Evolutionary conservation across 768 basidiomycete genomes (phyloP).

Genomic region (Zangia roseola): DNA sequence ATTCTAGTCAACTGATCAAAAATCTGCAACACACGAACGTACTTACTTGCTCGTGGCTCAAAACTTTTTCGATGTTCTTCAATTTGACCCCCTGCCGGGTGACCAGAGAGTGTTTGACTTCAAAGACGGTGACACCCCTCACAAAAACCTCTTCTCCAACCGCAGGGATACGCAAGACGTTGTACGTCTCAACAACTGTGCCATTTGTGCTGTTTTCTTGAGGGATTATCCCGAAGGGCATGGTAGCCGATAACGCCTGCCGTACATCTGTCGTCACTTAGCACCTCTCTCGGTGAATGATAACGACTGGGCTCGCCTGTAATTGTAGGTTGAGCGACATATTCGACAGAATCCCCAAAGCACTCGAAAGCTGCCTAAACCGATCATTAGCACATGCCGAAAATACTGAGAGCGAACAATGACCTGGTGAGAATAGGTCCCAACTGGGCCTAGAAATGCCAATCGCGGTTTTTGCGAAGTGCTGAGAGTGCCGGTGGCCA

Average conservation of each 20-base stretch:
- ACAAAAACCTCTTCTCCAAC: constrained; percentile 48
- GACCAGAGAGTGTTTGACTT: constrained; percentile 68
- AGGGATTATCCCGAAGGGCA: constrained; percentile 63
- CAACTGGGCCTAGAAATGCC: constrained; percentile 64
- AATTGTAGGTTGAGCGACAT: constrained; percentile 41
- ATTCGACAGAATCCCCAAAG: constrained; percentile 47
- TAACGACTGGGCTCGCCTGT: constrained; percentile 30
- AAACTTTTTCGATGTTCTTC: constrained; percentile 52
- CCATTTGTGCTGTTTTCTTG: constrained; percentile 82
- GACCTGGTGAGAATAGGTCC: constrained; percentile 72
- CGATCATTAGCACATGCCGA: constrained; percentile 22
- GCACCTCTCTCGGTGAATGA: background rate
- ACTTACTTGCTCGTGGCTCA: constrained; percentile 87
- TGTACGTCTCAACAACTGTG: constrained; percentile 72
- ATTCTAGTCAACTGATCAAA: background rate
- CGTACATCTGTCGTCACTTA: constrained; percentile 52
- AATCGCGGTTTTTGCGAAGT: constrained; percentile 30
- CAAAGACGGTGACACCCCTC: constrained; percentile 56
- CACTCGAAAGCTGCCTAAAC: constrained; percentile 45
- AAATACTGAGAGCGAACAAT: constrained; percentile 1
- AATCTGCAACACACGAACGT: constrained; percentile 11
- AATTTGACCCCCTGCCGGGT: constrained; percentile 57
- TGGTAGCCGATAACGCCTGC: constrained; percentile 42
- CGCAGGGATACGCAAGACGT: constrained; percentile 47
- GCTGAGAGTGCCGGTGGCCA: constrained; percentile 2